Evolutionary conservation across 768 basidiomycete genomes (phyloP).

Genomic region (Clathrus columnatus): DNA sequence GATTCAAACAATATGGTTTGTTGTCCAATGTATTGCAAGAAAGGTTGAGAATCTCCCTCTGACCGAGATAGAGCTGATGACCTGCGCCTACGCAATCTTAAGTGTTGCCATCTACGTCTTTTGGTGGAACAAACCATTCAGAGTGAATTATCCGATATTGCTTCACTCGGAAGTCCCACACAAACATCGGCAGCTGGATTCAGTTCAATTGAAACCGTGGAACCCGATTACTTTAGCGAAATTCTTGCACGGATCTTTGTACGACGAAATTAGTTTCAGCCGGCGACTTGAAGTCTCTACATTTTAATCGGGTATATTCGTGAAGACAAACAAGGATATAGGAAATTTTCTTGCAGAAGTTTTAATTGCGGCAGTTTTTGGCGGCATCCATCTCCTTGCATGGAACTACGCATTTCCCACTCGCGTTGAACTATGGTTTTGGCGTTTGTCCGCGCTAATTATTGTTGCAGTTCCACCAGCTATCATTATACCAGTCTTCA

Average conservation of each 20-base stretch:
- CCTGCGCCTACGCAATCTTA: background rate
- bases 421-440: slow-evolving; percentile 16
- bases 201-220: background rate
- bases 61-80: background rate
- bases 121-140: background rate
- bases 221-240: background rate
- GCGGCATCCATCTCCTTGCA: too few relatives aligned
- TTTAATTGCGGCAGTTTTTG: slow-evolving; percentile 25
- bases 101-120: background rate
- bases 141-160: slow-evolving; percentile 14
- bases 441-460: slow-evolving; percentile 18
- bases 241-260: background rate
- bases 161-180: background rate
- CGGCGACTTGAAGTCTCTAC: background rate
- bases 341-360: slow-evolving; percentile 21
- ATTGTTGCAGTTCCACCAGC: slow-evolving; percentile 12
- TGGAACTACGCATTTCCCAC: slow-evolving; percentile 21
- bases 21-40: slow-evolving; percentile 2
- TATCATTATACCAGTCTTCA: too few relatives aligned
- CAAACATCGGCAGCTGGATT: background rate
- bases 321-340: slow-evolving; percentile 18
- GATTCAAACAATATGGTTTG: too few relatives aligned
- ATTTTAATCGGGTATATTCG: background rate
- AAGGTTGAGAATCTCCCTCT: slow-evolving; percentile 1
- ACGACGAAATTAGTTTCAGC: background rate